phyloP scores from a whole-genome alignment of 495 filamentous ascomycete species.

The Talaromyces adpressus region DNA sequence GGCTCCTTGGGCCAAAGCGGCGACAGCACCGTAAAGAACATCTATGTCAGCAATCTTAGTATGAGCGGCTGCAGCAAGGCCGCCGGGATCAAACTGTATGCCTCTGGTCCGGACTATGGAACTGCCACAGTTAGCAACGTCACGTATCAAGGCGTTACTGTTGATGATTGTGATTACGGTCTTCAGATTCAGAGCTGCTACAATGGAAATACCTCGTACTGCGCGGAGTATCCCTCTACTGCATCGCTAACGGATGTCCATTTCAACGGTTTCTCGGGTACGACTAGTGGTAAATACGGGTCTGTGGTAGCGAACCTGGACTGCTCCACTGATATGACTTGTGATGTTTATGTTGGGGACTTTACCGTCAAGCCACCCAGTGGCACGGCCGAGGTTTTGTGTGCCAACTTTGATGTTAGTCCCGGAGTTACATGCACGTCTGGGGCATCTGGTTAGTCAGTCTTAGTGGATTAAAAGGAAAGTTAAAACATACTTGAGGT shows the following conservation, averaged over 20 bases:
- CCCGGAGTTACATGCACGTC: constrained; percentile 30
- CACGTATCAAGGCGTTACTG: constrained; percentile 7
- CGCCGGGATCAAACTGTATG: background rate
- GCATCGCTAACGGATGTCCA: constrained; percentile 27
- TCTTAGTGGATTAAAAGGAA: background rate
- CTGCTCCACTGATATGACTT: constrained; percentile 32
- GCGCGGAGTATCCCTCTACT: constrained; percentile 25
- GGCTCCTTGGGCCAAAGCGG: background rate
- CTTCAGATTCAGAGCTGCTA: constrained; percentile 45
- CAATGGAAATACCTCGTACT: constrained; percentile 32
- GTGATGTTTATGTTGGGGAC: constrained; percentile 24
- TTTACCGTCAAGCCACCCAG: constrained; percentile 27
- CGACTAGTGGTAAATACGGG: constrained; percentile 32
- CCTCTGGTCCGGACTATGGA: background rate
- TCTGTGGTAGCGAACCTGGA: constrained; percentile 30
- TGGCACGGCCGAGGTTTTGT: constrained; percentile 27
- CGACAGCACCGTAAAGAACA: background rate
- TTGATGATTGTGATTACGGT: constrained; percentile 36
- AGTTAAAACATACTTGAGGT: background rate
- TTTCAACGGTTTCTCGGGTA: constrained; percentile 30
- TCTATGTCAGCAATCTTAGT: background rate
- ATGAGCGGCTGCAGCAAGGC: background rate
- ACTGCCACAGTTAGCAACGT: background rate
- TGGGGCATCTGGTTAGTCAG: constrained; percentile 29
- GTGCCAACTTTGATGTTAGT: constrained; percentile 31